Evolutionary conservation across 2,329 filamentous ascomycete species (phyloP).

Genomic region (Capronia epimyces): DNA sequence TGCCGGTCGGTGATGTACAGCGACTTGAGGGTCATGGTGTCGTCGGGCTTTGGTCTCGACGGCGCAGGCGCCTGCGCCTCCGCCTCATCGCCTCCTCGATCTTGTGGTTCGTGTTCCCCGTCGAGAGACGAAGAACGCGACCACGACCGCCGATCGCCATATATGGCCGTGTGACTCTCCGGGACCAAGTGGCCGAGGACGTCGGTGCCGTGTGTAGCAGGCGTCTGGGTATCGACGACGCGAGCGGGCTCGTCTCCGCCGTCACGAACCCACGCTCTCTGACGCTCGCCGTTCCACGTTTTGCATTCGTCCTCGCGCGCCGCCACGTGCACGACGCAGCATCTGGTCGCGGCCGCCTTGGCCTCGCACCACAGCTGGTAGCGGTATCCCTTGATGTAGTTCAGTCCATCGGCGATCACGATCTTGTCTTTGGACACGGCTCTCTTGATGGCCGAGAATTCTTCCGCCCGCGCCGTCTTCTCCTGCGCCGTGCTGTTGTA

Average conservation of each 20-base stretch:
- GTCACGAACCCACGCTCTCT: constrained; percentile 18
- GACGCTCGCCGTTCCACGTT: constrained; percentile 26
- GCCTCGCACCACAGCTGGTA: constrained; percentile 65
- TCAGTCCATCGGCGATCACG: constrained; percentile 59
- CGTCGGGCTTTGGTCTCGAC: not conserved
- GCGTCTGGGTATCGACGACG: not conserved
- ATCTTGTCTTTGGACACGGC: constrained; percentile 53
- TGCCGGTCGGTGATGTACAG: constrained; percentile 23
- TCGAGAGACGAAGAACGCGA: constrained; percentile 4
- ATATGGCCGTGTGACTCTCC: constrained; percentile 30
- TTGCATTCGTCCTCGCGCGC: constrained; percentile 28
- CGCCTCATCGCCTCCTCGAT: not conserved
- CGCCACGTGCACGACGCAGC: constrained; percentile 50
- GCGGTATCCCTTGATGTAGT: constrained; percentile 64
- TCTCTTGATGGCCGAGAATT: constrained; percentile 58
- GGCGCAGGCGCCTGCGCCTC: too few relatives aligned
- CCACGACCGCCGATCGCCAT: constrained; percentile 25
- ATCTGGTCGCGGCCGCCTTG: constrained; percentile 57
- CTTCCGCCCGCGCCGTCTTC: constrained; percentile 59
- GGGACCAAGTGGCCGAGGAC: constrained; percentile 26
- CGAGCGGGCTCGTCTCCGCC: not conserved
- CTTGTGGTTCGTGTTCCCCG: not conserved
- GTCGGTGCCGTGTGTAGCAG: constrained; percentile 17
- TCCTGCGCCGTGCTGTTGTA: constrained; percentile 37
- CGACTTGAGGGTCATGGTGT: constrained; percentile 27